Evolutionary conservation across 1,284 basidiomycete genomes (phyloP).

Genomic region (Thelephora terrestris): DNA sequence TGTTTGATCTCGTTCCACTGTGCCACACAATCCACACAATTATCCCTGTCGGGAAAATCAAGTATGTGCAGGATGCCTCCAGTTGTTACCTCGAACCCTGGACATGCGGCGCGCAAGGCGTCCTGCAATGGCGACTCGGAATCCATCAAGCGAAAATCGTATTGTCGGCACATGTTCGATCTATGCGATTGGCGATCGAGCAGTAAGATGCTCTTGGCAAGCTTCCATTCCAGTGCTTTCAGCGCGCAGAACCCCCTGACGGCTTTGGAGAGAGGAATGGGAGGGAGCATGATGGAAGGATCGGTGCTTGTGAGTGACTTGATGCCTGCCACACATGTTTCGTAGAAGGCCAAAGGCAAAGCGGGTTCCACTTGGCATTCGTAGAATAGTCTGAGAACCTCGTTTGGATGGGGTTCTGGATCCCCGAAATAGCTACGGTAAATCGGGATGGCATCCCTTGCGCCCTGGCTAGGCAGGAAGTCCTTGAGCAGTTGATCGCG

Average conservation of each 20-base stretch:
- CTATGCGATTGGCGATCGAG: too few species aligned
- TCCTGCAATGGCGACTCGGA: too few species aligned
- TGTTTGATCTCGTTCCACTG: too few species aligned
- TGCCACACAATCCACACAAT: too few species aligned
- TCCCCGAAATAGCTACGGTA: not conserved
- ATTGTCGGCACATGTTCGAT: too few species aligned
- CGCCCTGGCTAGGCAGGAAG: not conserved
- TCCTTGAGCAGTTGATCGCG: not conserved
- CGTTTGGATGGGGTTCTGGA: not conserved
- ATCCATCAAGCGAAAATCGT: too few species aligned
- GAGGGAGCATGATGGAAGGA: not conserved
- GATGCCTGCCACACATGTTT: not conserved
- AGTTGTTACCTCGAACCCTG: too few species aligned
- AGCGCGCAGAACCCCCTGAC: not conserved
- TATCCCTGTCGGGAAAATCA: too few species aligned
- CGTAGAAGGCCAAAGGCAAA: not conserved
- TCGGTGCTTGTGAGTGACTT: not conserved
- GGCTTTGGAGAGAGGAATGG: not conserved
- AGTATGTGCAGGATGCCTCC: too few species aligned
- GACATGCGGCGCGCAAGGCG: too few species aligned
- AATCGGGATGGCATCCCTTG: not conserved
- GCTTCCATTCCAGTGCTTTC: not conserved
- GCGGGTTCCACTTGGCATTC: not conserved
- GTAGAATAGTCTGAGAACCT: not conserved
- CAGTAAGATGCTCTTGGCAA: not conserved